These are phyloP conservation scores for Dictyostelium brefeldianum DNA, from an alignment of 78 protist species.

Conservation along the genomic window DNA sequence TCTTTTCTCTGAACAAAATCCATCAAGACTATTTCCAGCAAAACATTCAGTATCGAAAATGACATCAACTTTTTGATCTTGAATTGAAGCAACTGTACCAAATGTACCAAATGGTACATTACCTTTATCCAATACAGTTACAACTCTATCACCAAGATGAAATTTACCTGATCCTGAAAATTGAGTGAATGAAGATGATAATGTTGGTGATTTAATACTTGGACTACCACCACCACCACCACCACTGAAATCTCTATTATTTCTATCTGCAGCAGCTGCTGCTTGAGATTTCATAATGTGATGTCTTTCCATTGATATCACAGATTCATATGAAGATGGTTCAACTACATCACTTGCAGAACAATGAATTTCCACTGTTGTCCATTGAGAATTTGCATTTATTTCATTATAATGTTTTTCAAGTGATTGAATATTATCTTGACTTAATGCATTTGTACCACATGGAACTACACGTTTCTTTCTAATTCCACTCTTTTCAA, in stretches of 20 bases:
- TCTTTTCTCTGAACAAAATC: constrained; percentile 54
- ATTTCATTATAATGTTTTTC: neutral
- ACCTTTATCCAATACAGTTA: constrained; percentile 55
- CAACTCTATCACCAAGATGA: constrained; percentile 59
- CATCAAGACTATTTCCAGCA: constrained; percentile 36
- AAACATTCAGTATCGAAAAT: constrained; percentile 53
- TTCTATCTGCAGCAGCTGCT: neutral
- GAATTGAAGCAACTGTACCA: constrained; percentile 44
- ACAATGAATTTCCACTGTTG: neutral
- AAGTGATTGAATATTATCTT: constrained; percentile 16
- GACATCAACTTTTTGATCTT: constrained; percentile 68
- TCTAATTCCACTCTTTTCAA: constrained; percentile 25
- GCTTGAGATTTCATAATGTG: neutral
- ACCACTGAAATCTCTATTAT: neutral
- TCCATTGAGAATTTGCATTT: neutral
- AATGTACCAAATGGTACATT: constrained; percentile 70
- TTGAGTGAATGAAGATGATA: neutral
- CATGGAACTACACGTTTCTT: constrained; percentile 61
- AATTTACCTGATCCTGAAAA: constrained; percentile 2
- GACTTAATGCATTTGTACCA: constrained; percentile 16
- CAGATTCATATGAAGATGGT: constrained; percentile 56
- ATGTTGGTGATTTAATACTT: constrained; percentile 6
- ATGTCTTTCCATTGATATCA: constrained; percentile 59
- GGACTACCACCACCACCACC: neutral
- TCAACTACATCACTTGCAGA: constrained; percentile 13